phyloP scores from a whole-genome alignment of 768 basidiomycete species.

The Suillus weaverae region DNA sequence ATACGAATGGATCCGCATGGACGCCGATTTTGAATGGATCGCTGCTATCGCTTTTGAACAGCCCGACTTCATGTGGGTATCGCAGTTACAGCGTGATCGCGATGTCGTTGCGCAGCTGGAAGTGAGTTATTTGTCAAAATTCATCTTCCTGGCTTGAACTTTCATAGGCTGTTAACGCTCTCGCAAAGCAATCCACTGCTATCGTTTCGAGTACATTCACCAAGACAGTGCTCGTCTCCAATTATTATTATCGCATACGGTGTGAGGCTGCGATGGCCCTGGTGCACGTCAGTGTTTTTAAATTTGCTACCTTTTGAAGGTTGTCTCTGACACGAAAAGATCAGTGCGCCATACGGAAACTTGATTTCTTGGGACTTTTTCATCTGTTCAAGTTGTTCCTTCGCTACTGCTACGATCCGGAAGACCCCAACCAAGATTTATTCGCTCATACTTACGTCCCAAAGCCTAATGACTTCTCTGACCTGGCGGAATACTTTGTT shows the following conservation, averaged over 20 bases:
- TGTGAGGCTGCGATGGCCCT: slow-evolving; percentile 91
- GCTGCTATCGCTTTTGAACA: slow-evolving; percentile 90
- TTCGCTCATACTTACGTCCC: slow-evolving; percentile 91
- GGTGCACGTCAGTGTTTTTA: slow-evolving; percentile 57
- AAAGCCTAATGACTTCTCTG: slow-evolving; percentile 91
- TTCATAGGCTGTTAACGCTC: slow-evolving; percentile 86
- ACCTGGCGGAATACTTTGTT: slow-evolving; percentile 91
- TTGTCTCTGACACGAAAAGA: slow-evolving; percentile 14
- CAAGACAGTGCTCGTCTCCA: slow-evolving; percentile 90
- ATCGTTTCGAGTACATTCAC: slow-evolving; percentile 91
- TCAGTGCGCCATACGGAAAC: slow-evolving; percentile 79
- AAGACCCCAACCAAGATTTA: slow-evolving; percentile 77
- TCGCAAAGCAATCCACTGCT: slow-evolving; percentile 76
- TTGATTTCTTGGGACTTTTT: slow-evolving; percentile 91
- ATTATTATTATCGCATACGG: slow-evolving; percentile 94
- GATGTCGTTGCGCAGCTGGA: slow-evolving; percentile 98
- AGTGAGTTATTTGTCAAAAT: slow-evolving; percentile 47
- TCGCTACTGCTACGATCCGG: slow-evolving; percentile 86
- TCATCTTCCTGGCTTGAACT: slow-evolving; percentile 11
- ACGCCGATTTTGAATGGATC: slow-evolving; percentile 99
- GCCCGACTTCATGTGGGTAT: slow-evolving; percentile 98
- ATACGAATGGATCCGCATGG: slow-evolving; percentile 99
- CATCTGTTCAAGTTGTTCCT: slow-evolving; percentile 95
- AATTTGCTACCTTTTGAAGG: slow-evolving; percentile 15
- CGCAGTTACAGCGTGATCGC: slow-evolving; percentile 90